A percentile compares a stretch with the other conserved stretches of the same genome.
Conservation (phyloP, 257 asterid genomes). For the Gynochthodes officinalis region DNA sequence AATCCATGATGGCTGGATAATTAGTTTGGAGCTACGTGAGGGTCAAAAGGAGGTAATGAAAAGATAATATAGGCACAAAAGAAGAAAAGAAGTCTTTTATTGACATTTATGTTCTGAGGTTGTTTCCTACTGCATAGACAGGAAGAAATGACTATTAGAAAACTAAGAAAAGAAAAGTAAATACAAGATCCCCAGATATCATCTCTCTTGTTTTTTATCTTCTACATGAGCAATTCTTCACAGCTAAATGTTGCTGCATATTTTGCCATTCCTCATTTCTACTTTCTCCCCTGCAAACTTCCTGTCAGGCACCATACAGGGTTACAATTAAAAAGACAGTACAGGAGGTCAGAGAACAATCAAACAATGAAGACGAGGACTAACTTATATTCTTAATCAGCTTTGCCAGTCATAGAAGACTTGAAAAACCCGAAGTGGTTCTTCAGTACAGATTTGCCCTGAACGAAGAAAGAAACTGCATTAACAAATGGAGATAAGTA, state of each 20-base stretch:
- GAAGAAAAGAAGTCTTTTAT: constrained; percentile 8
- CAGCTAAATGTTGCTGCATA: constrained; percentile 32
- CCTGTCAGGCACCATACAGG: constrained; percentile 34
- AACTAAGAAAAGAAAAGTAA: constrained; percentile 34
- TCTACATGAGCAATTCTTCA: constrained; percentile 31
- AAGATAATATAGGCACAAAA: background rate
- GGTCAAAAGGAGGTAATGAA: constrained; percentile 7
- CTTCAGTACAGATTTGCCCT: constrained; percentile 62
- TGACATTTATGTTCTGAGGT: constrained; percentile 54
- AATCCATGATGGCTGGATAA: background rate
- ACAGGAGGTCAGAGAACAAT: background rate
- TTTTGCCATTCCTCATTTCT: constrained; percentile 38
- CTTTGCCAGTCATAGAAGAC: constrained; percentile 39
- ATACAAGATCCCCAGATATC: constrained; percentile 47
- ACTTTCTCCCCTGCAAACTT: constrained; percentile 55
- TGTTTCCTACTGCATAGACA: constrained; percentile 71
- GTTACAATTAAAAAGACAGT: background rate
- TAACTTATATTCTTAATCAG: constrained; percentile 36
- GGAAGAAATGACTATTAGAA: constrained; percentile 38
- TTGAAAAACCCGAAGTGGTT: constrained; percentile 55
- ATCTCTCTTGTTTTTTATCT: constrained; percentile 33
- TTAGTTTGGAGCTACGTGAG: background rate
- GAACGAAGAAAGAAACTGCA: background rate
- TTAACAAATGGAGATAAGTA: background rate
- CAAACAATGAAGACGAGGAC: constrained; percentile 10